These are phyloP conservation scores for Spinacia oleracea DNA, from an alignment of 179 eudicot genomes.

Conservation along the genomic window DNA sequence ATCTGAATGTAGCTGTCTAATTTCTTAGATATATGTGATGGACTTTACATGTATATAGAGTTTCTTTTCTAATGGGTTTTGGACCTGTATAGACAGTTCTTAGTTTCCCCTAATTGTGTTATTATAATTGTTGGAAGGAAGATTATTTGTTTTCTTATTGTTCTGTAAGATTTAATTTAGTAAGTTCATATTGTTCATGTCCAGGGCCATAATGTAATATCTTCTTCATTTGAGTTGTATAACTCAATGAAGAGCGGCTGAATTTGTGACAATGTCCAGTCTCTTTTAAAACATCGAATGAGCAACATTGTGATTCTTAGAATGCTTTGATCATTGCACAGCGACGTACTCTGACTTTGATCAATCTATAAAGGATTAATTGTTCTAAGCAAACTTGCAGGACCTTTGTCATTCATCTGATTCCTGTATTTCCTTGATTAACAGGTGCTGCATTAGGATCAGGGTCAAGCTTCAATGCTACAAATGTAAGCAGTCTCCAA, in stretches of 20 bases:
- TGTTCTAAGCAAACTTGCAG: background rate
- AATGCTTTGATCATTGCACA: background rate
- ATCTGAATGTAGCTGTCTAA: background rate
- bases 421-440: constrained; percentile 22
- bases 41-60: background rate
- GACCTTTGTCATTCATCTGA: background rate
- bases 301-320: background rate
- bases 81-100: background rate
- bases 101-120: background rate
- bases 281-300: background rate
- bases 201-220: background rate
- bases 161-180: background rate
- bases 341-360: background rate
- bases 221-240: background rate
- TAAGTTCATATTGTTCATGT: background rate
- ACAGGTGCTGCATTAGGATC: constrained; percentile 81
- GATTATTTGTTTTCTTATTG: background rate
- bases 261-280: background rate
- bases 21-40: background rate
- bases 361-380: background rate
- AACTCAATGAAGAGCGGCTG: background rate
- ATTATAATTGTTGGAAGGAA: background rate
- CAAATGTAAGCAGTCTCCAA: constrained; percentile 46
- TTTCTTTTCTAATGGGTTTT: background rate
- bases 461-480: constrained; percentile 75